phyloP scores from a whole-genome alignment of 495 filamentous ascomycete species.

The Hyaloscypha bicolor region DNA sequence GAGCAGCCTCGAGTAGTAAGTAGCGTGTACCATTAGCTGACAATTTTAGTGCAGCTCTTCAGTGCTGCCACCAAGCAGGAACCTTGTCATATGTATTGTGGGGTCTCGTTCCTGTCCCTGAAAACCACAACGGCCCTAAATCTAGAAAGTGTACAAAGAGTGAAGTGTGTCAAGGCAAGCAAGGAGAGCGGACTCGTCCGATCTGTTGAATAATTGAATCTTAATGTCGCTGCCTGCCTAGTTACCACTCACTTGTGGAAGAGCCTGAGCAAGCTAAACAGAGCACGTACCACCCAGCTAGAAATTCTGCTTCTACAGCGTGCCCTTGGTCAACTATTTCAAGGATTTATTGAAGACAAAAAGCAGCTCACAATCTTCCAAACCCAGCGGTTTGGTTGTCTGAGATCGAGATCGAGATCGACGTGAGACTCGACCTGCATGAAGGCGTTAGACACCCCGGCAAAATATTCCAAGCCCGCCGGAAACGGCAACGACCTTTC shows the following conservation, averaged over 20 bases:
- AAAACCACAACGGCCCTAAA: too few species aligned
- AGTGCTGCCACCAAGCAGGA: too few species aligned
- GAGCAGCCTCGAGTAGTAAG: too few species aligned
- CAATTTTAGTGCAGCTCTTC: too few species aligned
- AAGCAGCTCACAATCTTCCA: not conserved
- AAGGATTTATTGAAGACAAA: not conserved
- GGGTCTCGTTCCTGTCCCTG: too few species aligned
- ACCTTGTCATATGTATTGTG: too few species aligned
- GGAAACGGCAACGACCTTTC: not conserved
- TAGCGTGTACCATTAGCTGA: too few species aligned
- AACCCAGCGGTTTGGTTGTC: not conserved
- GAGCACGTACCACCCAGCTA: not conserved
- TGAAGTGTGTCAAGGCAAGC: too few species aligned
- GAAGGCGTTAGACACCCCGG: not conserved
- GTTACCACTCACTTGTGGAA: not conserved
- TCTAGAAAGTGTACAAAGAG: too few species aligned
- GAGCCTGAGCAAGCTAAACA: not conserved
- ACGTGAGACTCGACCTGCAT: conserved; percentile 3
- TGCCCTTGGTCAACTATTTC: not conserved
- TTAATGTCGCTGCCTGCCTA: too few species aligned
- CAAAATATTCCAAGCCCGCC: too few species aligned
- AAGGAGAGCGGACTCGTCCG: not conserved
- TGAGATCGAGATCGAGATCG: not conserved
- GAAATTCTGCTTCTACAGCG: not conserved
- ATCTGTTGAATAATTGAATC: not conserved